These are phyloP conservation scores for Tylopilus intermedius DNA, from an alignment of 768 basidiomycete genomes.

Conservation along the genomic window DNA sequence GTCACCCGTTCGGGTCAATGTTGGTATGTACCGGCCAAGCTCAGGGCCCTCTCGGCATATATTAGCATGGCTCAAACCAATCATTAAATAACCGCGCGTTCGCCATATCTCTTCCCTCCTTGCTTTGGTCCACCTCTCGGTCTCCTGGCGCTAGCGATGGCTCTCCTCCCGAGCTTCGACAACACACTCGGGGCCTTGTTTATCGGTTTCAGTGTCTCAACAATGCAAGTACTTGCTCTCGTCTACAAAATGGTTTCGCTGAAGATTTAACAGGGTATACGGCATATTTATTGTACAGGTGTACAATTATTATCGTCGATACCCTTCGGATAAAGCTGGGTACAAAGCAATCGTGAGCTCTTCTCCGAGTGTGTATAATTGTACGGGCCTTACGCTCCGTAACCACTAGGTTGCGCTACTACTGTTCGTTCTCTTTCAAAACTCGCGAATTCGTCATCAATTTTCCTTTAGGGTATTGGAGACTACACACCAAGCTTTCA, in stretches of 20 bases:
- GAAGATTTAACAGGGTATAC: constrained; percentile 37
- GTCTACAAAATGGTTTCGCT: constrained; percentile 4
- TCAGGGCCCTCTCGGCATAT: constrained; percentile 1
- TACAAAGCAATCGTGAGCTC: constrained; percentile 51
- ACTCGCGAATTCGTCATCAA: not conserved
- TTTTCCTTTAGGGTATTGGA: constrained; percentile 39
- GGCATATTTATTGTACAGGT: constrained; percentile 53
- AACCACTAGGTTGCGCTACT: constrained; percentile 28
- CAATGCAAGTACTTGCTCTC: constrained; percentile 20
- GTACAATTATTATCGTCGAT: constrained; percentile 51
- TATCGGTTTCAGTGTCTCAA: constrained; percentile 53
- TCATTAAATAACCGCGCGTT: not conserved
- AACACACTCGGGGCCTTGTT: constrained; percentile 61
- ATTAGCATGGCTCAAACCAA: not conserved
- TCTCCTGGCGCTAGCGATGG: constrained; percentile 15
- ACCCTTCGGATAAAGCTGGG: constrained; percentile 45
- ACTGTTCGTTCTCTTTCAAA: constrained; percentile 25
- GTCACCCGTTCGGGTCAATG: constrained; percentile 4
- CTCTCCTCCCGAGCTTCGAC: constrained; percentile 24
- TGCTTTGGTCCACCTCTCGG: not conserved
- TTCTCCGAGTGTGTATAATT: not conserved
- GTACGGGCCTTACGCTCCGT: not conserved
- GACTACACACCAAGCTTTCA: constrained; percentile 44
- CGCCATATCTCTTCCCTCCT: not conserved
- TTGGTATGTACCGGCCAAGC: not conserved